Conservation (phyloP, 2,329 filamentous ascomycete genomes). For the Claviceps sp. region DNA sequence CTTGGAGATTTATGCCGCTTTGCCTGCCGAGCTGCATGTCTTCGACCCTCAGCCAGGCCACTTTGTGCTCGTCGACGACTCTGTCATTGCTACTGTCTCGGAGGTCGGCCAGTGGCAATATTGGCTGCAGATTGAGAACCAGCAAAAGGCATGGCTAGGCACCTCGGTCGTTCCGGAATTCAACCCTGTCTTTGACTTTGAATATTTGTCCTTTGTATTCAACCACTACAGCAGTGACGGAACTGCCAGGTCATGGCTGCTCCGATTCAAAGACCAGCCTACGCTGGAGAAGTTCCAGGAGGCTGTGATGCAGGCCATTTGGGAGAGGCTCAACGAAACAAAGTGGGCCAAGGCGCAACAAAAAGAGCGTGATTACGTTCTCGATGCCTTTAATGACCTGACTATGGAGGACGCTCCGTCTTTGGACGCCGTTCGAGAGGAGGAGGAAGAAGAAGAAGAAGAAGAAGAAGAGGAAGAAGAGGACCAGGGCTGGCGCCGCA, state of each 20-base stretch:
- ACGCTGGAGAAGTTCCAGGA: constrained; percentile 81
- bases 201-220: constrained; percentile 98
- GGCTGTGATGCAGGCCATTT: constrained; percentile 86
- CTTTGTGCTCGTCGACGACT: constrained; percentile 67
- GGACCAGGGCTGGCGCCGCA: constrained; percentile 51
- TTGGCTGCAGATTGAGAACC: constrained; percentile 75
- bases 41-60: constrained; percentile 82
- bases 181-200: constrained; percentile 97
- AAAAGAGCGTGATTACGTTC: constrained; percentile 82
- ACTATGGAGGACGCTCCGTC: constrained; percentile 66
- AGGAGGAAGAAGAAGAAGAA: constrained; percentile 42
- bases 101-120: constrained; percentile 90
- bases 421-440: constrained; percentile 31
- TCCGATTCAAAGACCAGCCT: constrained; percentile 77
- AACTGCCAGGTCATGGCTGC: constrained; percentile 85
- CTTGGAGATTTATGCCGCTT: constrained; percentile 59
- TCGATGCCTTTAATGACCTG: constrained; percentile 90
- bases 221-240: constrained; percentile 87
- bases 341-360: constrained; percentile 94
- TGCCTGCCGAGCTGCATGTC: constrained; percentile 76
- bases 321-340: constrained; percentile 88
- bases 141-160: constrained; percentile 72
- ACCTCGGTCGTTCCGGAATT: constrained; percentile 79
- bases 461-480: constrained; percentile 48
- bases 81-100: constrained; percentile 65